Conservation (phyloP, 2,329 filamentous ascomycete species). For the Pestalotiopsis sp. region DNA sequence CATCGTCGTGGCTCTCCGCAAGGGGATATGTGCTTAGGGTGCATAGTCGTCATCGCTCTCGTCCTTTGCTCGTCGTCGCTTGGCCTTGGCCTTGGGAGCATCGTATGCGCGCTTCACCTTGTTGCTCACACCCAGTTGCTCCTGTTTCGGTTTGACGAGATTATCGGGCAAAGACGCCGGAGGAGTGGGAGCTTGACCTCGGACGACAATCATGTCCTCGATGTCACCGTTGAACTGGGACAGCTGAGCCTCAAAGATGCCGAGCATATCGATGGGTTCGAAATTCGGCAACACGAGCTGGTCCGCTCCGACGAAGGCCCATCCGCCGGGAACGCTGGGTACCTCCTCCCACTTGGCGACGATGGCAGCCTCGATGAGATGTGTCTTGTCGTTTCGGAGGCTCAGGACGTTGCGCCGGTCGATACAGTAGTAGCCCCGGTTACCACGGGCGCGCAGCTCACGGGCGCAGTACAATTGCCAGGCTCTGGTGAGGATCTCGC, state of each 20-base stretch:
- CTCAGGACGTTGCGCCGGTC: background rate
- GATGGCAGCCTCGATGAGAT: background rate
- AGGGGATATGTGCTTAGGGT: too few species aligned
- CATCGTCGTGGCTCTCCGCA: too few species aligned
- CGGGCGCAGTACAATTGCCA: background rate
- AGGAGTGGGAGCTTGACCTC: background rate
- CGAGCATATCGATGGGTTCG: background rate
- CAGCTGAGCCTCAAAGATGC: background rate
- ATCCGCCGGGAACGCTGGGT: background rate
- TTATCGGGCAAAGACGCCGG: background rate
- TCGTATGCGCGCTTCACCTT: too few species aligned
- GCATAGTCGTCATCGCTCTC: too few species aligned
- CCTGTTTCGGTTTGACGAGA: background rate
- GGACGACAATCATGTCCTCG: background rate
- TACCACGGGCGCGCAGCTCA: background rate
- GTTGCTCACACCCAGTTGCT: too few species aligned
- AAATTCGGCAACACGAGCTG: background rate
- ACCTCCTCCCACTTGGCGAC: background rate
- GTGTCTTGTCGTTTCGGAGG: background rate
- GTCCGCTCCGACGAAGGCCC: background rate
- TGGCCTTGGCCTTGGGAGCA: too few species aligned
- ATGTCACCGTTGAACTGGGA: background rate
- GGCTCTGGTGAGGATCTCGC: background rate
- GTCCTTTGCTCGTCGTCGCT: too few species aligned
- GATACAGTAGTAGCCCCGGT: background rate